Evolutionary conservation across 768 basidiomycete genomes (phyloP).

Genomic region (Mycena rosella): DNA sequence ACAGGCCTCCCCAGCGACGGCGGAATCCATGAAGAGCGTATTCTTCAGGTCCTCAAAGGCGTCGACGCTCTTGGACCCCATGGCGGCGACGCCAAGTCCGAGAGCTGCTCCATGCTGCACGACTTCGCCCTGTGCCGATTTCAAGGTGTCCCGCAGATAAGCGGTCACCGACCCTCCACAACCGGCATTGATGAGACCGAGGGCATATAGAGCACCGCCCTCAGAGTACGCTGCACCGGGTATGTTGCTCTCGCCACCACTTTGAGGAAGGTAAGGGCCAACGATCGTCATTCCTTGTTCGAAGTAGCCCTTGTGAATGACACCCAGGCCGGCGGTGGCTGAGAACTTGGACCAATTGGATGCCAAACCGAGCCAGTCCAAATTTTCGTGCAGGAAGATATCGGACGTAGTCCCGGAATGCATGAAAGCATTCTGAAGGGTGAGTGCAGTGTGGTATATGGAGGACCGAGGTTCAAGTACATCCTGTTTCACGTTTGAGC

Average conservation of each 20-base stretch:
- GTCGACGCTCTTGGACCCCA: slow-evolving; percentile 91
- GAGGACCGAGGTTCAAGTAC: slow-evolving; percentile 94
- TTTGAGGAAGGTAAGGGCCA: slow-evolving; percentile 91
- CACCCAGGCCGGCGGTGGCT: slow-evolving; percentile 95
- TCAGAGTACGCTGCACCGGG: slow-evolving; percentile 90
- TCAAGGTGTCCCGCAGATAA: slow-evolving; percentile 86
- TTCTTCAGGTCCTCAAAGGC: slow-evolving; percentile 94
- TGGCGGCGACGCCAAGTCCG: slow-evolving; percentile 95
- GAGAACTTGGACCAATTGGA: slow-evolving; percentile 99
- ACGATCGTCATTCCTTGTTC: slow-evolving; percentile 94
- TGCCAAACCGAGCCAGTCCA: slow-evolving; percentile 96
- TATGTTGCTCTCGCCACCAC: slow-evolving; percentile 79
- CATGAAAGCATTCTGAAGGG: slow-evolving; percentile 97
- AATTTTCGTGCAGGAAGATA: slow-evolving; percentile 91
- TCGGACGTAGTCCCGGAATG: slow-evolving; percentile 98
- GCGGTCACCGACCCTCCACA: slow-evolving; percentile 83
- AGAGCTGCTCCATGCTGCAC: slow-evolving; percentile 98
- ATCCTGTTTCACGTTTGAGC: slow-evolving; percentile 64
- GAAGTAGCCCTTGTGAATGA: slow-evolving; percentile 98
- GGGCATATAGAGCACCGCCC: slow-evolving; percentile 95
- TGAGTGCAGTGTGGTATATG: slow-evolving; percentile 97
- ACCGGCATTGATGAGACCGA: slow-evolving; percentile 95
- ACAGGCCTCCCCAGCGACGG: slow-evolving; percentile 94
- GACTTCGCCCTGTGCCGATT: slow-evolving; percentile 81
- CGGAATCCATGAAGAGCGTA: slow-evolving; percentile 92